phyloP scores from a whole-genome alignment of 2,329 filamentous ascomycete genomes.

The Cytospora piceicola region DNA sequence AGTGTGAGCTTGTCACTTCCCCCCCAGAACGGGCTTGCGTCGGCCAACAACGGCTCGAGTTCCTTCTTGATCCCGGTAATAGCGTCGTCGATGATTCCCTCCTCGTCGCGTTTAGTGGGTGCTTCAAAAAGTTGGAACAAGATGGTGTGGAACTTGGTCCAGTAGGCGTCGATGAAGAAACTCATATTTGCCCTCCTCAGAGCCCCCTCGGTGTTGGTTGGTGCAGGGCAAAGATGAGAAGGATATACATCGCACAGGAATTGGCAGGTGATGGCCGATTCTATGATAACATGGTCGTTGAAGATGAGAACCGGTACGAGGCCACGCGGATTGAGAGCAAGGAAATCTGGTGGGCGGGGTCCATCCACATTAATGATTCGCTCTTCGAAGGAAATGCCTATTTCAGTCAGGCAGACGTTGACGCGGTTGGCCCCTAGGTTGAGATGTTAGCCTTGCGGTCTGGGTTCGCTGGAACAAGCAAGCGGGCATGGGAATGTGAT shows the following conservation, averaged over 20 bases:
- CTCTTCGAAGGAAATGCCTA: slow-evolving; percentile 65
- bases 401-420: slow-evolving; percentile 68
- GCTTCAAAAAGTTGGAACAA: slow-evolving; percentile 48
- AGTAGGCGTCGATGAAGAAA: slow-evolving; percentile 73
- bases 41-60: slow-evolving; percentile 66
- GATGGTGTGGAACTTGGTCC: slow-evolving; percentile 58
- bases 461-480: background rate
- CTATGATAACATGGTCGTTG: slow-evolving; percentile 66
- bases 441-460: slow-evolving; percentile 20
- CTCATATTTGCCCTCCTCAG: slow-evolving; percentile 64
- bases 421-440: slow-evolving; percentile 67
- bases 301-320: slow-evolving; percentile 73
- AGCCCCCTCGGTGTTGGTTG: slow-evolving; percentile 52
- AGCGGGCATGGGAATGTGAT: background rate
- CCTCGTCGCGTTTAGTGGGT: slow-evolving; percentile 52
- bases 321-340: slow-evolving; percentile 74
- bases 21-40: slow-evolving; percentile 61
- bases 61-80: slow-evolving; percentile 64
- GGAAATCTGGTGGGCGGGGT: slow-evolving; percentile 71
- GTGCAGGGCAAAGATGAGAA: slow-evolving; percentile 63
- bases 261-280: slow-evolving; percentile 69
- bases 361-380: slow-evolving; percentile 69
- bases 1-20: slow-evolving; percentile 66
- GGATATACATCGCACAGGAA: slow-evolving; percentile 71
- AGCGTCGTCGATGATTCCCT: slow-evolving; percentile 51